Evolutionary conservation across 1,284 basidiomycete species (phyloP).

Genomic region (Boletus smithii): DNA sequence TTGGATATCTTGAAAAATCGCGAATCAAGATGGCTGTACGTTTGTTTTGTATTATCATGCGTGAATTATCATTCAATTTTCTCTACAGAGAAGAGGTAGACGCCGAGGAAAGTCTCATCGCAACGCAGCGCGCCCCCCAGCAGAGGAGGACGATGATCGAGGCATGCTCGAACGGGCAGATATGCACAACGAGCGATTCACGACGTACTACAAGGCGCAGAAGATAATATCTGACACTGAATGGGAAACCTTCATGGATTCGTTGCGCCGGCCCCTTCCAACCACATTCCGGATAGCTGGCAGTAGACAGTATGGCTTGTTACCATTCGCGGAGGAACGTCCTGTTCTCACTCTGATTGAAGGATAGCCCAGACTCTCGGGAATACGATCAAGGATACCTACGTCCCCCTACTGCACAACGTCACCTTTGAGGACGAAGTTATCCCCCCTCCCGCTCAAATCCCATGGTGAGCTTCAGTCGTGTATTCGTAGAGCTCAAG

Average conservation of each 20-base stretch:
- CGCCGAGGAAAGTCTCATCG: constrained; percentile 5
- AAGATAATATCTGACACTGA: constrained; percentile 69
- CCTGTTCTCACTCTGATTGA: constrained; percentile 12
- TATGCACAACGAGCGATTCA: constrained; percentile 73
- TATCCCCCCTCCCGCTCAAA: constrained; percentile 77
- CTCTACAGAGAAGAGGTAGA: constrained; percentile 16
- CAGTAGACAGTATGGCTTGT: constrained; percentile 66
- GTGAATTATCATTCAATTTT: neutral
- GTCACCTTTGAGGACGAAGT: constrained; percentile 77
- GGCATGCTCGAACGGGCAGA: constrained; percentile 51
- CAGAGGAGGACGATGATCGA: constrained; percentile 30
- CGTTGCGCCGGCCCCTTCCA: constrained; percentile 75
- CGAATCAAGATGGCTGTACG: constrained; percentile 23
- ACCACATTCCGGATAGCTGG: constrained; percentile 95
- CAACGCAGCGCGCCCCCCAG: constrained; percentile 5
- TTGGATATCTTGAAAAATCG: no score
- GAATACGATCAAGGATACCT: constrained; percentile 47
- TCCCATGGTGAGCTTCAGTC: constrained; percentile 66
- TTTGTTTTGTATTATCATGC: neutral
- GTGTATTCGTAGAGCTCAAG: neutral
- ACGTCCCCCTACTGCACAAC: constrained; percentile 76
- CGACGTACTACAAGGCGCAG: constrained; percentile 76
- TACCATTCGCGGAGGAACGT: neutral
- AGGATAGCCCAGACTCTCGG: constrained; percentile 27
- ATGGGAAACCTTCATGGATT: constrained; percentile 75